phyloP scores from a whole-genome alignment of 1,284 basidiomycete species.

The Stygiomarasmius scandens region DNA sequence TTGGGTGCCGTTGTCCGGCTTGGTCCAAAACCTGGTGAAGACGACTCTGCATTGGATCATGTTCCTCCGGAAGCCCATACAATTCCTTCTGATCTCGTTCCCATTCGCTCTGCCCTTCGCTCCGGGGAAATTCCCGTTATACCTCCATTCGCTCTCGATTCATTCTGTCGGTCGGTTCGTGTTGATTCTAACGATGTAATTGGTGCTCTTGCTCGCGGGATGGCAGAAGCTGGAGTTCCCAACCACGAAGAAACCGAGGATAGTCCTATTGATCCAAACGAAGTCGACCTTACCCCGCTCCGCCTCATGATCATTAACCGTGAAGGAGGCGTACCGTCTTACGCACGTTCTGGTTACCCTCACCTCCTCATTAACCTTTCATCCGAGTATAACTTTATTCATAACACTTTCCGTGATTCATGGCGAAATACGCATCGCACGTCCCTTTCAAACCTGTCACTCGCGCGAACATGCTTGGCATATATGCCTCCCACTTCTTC shows the following conservation, averaged over 20 bases:
- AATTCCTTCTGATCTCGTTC: slow-evolving; percentile 73
- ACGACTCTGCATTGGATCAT: slow-evolving; percentile 34
- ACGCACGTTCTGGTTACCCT: slow-evolving; percentile 91
- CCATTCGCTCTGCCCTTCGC: slow-evolving; percentile 85
- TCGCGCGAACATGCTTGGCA: slow-evolving; percentile 85
- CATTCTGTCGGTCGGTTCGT: slow-evolving; percentile 84
- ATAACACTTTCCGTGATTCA: slow-evolving; percentile 77
- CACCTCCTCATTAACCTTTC: slow-evolving; percentile 95
- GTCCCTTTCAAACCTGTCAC: slow-evolving; percentile 84
- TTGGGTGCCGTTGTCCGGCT: slow-evolving; percentile 85
- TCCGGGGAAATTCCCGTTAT: slow-evolving; percentile 96
- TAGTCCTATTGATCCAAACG: slow-evolving; percentile 37
- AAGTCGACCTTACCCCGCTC: slow-evolving; percentile 84
- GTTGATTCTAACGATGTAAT: slow-evolving; percentile 92
- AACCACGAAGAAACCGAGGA: slow-evolving; percentile 22
- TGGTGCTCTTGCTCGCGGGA: slow-evolving; percentile 85
- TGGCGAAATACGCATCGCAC: slow-evolving; percentile 88
- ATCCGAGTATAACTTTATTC: slow-evolving; percentile 88
- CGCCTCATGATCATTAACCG: slow-evolving; percentile 98
- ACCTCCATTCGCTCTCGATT: slow-evolving; percentile 92
- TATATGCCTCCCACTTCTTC: slow-evolving; percentile 95
- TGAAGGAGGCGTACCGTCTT: slow-evolving; percentile 96
- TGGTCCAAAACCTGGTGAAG: slow-evolving; percentile 70
- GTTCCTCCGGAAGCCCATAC: slow-evolving; percentile 72
- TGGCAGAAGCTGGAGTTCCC: slow-evolving; percentile 63